Evolutionary conservation across 2,329 filamentous ascomycete genomes (phyloP).

Genomic region (Phialophora chinensis): DNA sequence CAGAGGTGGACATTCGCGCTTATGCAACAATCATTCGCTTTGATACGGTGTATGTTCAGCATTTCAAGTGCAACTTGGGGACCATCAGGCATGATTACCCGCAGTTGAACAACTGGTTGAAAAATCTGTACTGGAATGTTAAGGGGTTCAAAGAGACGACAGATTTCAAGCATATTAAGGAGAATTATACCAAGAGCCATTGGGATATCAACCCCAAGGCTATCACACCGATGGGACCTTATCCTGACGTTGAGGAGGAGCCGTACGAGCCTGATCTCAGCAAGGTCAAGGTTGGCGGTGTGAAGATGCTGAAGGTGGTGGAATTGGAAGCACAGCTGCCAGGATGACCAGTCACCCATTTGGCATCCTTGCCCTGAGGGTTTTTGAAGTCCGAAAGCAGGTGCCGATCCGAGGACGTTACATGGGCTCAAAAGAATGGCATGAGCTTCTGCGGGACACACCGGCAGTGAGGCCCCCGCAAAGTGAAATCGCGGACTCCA

Average conservation of each 20-base stretch:
- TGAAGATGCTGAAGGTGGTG: constrained; percentile 43
- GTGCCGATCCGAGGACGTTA: neutral
- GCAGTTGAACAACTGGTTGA: constrained; percentile 65
- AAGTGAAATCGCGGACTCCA: neutral
- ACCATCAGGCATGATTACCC: constrained; percentile 67
- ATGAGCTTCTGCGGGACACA: neutral
- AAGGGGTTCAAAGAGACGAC: constrained; percentile 63
- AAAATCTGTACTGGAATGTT: constrained; percentile 64
- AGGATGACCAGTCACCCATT: constrained; percentile 3
- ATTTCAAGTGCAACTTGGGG: constrained; percentile 70
- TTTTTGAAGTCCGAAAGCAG: neutral
- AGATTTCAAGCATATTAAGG: constrained; percentile 71
- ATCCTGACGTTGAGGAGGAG: constrained; percentile 59
- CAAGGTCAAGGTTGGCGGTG: constrained; percentile 55
- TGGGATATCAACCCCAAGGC: constrained; percentile 64
- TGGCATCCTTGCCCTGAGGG: neutral
- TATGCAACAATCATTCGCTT: constrained; percentile 66
- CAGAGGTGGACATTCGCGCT: constrained; percentile 64
- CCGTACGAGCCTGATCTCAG: constrained; percentile 58
- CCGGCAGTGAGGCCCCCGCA: neutral
- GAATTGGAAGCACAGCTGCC: constrained; percentile 35
- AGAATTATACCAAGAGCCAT: constrained; percentile 70
- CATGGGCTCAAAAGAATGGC: neutral
- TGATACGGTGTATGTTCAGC: constrained; percentile 67
- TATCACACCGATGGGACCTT: constrained; percentile 69